Base-by-base conservation (phyloP, 1,139 yeast genomes). In the Suhomyces coccinellae region DNA sequence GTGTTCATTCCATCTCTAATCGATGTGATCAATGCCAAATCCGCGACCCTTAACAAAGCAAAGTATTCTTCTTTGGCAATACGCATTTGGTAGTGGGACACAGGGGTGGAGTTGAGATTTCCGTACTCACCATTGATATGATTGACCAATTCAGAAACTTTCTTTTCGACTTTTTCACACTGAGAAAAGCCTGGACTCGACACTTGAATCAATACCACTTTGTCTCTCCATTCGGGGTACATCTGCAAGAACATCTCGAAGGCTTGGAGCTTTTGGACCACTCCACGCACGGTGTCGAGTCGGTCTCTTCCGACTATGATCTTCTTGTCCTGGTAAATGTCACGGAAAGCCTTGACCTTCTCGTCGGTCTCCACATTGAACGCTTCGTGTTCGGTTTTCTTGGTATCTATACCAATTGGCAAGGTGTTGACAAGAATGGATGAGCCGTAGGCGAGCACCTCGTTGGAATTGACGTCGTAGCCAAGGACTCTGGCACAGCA, bases 1-100 rank as follows among this genome's bases (percentile, higher is more conserved):
- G 97, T 90, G 66, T 90, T 93, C 88, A 93, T 90, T 47, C 98
- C 98, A 61, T 93, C 99, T 61, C 99, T 82, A 27, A 91, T 85
- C 3, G 96, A 85, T 0, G 97, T 89, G 51, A 89, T 87, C 47
- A 93, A 70, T 17, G 96, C 93, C 53, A 93, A 70, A 61, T 93
- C 98, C 0, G 98, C 98, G 12, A 83, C 93, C 52, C 96, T 75
- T 49, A 93, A 71, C 44, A 95, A 69, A 0, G 98, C 97, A 52
- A 87, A 73, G 63, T 93, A 95, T 63, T 93, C 99, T 47, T 86
- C 95, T 53, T 86, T 84, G 30, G 86, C 91, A 52, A 93, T 80
- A 58, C 95, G 81, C 79, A 89, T 85, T 57, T 93, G 96, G 66
- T 87, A 93, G 63, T 91, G 97, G 57, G 88, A 87, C 28, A 95